phyloP scores from a whole-genome alignment of 352 stramenopile species.

The Elongisporangium anandrum region DNA sequence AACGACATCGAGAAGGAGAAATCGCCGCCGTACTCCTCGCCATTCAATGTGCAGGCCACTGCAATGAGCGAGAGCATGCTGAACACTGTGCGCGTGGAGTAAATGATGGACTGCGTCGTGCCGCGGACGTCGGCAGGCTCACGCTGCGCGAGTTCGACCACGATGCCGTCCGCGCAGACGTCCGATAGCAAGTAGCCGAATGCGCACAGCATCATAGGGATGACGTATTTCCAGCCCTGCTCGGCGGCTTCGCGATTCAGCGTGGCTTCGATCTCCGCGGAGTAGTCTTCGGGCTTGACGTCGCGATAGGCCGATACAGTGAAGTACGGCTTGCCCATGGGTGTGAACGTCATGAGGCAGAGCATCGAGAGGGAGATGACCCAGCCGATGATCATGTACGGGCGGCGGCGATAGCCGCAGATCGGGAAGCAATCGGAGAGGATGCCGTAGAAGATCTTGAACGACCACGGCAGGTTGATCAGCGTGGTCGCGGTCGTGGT shows the following conservation, averaged over 20 bases:
- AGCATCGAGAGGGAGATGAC: conserved; percentile 32
- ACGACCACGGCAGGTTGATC: conserved; percentile 53
- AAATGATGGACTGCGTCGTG: conserved; percentile 43
- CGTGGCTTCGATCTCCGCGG: conserved; percentile 24
- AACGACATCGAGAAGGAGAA: conserved; percentile 45
- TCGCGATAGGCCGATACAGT: conserved; percentile 21
- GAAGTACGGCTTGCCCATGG: conserved; percentile 35
- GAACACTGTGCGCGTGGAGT: conserved; percentile 33
- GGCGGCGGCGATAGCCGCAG: conserved; percentile 63
- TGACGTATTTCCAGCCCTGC: conserved; percentile 32
- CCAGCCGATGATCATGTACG: conserved; percentile 76
- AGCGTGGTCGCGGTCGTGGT: conserved; percentile 35
- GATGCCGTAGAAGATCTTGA: conserved; percentile 79
- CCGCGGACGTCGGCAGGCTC: conserved; percentile 39
- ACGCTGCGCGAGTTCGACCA: conserved; percentile 43
- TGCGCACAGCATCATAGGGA: conserved; percentile 37
- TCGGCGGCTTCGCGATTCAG: conserved; percentile 32
- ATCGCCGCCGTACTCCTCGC: conserved; percentile 36
- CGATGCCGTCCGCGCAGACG: conserved; percentile 39
- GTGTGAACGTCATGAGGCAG: conserved; percentile 29
- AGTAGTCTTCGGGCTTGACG: conserved; percentile 39
- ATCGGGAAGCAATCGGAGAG: conserved; percentile 79
- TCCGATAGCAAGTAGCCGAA: conserved; percentile 48
- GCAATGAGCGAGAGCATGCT: conserved; percentile 34
- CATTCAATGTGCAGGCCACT: conserved; percentile 43